Conservation (phyloP, 495 filamentous ascomycete species). For the Aspergillus sclerotioniger region DNA sequence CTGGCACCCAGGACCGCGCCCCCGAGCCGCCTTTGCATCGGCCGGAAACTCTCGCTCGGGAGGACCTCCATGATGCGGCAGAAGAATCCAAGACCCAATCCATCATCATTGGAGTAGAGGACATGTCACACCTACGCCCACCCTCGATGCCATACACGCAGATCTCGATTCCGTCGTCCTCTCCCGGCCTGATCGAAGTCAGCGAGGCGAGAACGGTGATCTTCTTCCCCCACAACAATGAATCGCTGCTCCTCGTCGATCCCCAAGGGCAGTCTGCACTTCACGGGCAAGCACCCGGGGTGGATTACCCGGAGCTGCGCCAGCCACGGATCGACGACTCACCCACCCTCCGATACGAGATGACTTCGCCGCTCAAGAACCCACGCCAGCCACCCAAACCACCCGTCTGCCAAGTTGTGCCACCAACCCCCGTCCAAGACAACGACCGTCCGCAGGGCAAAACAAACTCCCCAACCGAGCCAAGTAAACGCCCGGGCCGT, state of each 20-base stretch:
- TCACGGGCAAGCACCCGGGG: slow-evolving; percentile 22
- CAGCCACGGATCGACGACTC: slow-evolving; percentile 36
- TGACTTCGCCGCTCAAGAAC: slow-evolving; percentile 72
- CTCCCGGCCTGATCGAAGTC: slow-evolving; percentile 51
- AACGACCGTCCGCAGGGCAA: slow-evolving; percentile 39
- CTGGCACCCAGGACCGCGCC: slow-evolving; percentile 26
- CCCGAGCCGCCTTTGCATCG: slow-evolving; percentile 24
- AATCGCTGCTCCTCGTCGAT: slow-evolving; percentile 74
- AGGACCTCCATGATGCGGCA: slow-evolving; percentile 10
- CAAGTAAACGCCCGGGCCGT: slow-evolving; percentile 39
- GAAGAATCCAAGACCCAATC: slow-evolving; percentile 27
- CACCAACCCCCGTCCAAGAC: slow-evolving; percentile 66
- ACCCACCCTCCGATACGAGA: slow-evolving; percentile 33
- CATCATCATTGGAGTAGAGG: slow-evolving; percentile 33
- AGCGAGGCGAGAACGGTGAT: slow-evolving; percentile 78
- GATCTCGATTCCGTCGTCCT: slow-evolving; percentile 49
- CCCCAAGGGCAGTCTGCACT: slow-evolving; percentile 50
- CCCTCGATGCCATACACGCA: slow-evolving; percentile 47
- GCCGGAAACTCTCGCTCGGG: neutral
- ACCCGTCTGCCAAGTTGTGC: slow-evolving; percentile 70
- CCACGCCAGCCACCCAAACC: slow-evolving; percentile 70
- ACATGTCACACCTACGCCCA: slow-evolving; percentile 38
- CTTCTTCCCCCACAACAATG: slow-evolving; percentile 85
- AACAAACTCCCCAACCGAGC: slow-evolving; percentile 41
- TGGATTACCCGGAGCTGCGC: slow-evolving; percentile 20